Evolutionary conservation across 2,329 filamentous ascomycete species (phyloP).

Genomic region (Claviceps fusiformis): DNA sequence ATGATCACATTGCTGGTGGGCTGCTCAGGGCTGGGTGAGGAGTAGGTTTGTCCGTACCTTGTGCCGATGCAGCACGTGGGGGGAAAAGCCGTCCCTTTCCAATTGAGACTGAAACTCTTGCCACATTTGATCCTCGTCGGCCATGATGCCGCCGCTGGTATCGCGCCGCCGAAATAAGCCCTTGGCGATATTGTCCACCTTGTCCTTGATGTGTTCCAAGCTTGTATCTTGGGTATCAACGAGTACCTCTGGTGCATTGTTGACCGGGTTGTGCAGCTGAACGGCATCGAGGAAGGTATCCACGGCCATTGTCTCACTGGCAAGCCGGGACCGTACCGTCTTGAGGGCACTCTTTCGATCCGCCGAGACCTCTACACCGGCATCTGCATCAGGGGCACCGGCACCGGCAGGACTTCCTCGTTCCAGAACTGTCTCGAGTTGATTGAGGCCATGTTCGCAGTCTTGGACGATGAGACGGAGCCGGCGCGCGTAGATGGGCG

Average conservation of each 20-base stretch:
- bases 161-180: conserved; percentile 32
- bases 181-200: conserved; percentile 43
- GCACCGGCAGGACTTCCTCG: conserved; percentile 24
- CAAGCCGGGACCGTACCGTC: conserved; percentile 31
- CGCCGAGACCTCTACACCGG: conserved; percentile 20
- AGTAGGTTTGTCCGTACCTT: conserved; percentile 32
- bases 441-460: conserved; percentile 39
- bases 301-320: conserved; percentile 37
- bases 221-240: conserved; percentile 24
- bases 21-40: background rate
- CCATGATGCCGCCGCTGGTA: conserved; percentile 21
- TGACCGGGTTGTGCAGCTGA: conserved; percentile 35
- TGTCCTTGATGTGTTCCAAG: conserved; percentile 43
- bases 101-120: conserved; percentile 44
- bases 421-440: conserved; percentile 39
- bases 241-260: conserved; percentile 17
- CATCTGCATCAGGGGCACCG: conserved; percentile 18
- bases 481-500: conserved; percentile 32
- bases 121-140: conserved; percentile 42
- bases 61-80: conserved; percentile 39
- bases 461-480: conserved; percentile 40
- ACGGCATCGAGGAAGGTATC: conserved; percentile 44
- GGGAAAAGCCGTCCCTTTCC: conserved; percentile 43
- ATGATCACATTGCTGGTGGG: background rate
- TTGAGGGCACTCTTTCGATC: conserved; percentile 20